Evolutionary conservation across 169 alveolate genomes (phyloP).

Genomic region (Plasmodium inui): DNA sequence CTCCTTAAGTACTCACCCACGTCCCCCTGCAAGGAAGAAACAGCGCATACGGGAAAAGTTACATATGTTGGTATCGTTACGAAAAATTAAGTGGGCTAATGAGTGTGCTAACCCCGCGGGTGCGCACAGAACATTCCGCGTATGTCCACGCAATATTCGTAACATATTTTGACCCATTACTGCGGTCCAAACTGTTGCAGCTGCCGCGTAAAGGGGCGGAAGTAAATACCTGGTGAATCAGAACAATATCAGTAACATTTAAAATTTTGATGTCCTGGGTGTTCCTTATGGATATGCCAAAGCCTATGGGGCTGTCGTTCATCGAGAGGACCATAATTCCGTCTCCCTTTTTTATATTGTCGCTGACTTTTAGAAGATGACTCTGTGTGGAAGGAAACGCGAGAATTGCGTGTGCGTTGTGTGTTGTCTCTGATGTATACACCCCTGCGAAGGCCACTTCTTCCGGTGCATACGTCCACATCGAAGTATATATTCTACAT

Average conservation of each 20-base stretch:
- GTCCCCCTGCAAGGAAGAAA: conserved; percentile 53
- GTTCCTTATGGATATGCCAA: conserved; percentile 69
- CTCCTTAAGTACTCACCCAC: conserved; percentile 75
- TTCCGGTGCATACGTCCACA: not conserved
- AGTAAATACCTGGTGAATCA: conserved; percentile 73
- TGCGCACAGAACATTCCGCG: not conserved
- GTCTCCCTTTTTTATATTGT: conserved; percentile 73
- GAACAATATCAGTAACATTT: conserved; percentile 51
- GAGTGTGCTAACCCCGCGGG: not conserved
- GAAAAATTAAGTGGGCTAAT: not conserved
- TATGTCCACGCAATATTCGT: not conserved
- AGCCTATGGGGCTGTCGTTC: conserved; percentile 76
- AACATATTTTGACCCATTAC: not conserved
- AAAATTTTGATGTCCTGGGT: conserved; percentile 68
- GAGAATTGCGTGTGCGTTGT: not conserved
- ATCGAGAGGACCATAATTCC: conserved; percentile 64
- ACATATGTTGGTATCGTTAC: not conserved
- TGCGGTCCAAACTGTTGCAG: not conserved
- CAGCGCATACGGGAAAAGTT: not conserved
- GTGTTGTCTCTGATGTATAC: not conserved
- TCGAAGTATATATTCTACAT: not conserved
- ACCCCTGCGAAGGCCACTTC: not conserved
- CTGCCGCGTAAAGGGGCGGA: not conserved
- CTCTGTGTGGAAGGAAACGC: conserved; percentile 18
- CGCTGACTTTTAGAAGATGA: conserved; percentile 63